Conservation (phyloP, 2,329 filamentous ascomycete species). For the Rosellinia necatrix region DNA sequence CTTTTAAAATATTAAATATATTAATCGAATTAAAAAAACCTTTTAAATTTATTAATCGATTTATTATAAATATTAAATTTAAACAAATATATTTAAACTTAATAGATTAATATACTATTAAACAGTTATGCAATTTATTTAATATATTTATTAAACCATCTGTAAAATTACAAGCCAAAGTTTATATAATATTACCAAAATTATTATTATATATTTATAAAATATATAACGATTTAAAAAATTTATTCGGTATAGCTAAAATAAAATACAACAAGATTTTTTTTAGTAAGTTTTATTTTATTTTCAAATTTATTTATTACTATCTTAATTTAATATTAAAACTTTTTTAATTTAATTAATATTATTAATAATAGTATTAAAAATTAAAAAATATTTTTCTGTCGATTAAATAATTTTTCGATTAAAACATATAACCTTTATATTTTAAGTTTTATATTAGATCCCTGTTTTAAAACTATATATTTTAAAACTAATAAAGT, state of each 20-base stretch:
- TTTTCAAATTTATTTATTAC: neutral
- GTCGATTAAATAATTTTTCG: too few relatives aligned
- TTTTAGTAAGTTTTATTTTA: neutral
- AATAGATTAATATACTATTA: neutral
- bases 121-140: slow-evolving; percentile 1
- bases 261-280: neutral
- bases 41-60: too few relatives aligned
- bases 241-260: too few relatives aligned
- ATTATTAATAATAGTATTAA: neutral
- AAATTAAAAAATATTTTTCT: too few relatives aligned
- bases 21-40: too few relatives aligned
- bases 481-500: neutral
- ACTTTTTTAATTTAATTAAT: neutral
- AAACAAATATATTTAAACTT: slow-evolving; percentile 4
- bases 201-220: too few relatives aligned
- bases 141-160: slow-evolving; percentile 4
- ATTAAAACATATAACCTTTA: too few relatives aligned
- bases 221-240: too few relatives aligned
- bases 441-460: neutral
- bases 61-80: neutral
- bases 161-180: too few relatives aligned
- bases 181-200: neutral
- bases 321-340: too few relatives aligned
- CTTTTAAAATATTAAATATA: slow-evolving; percentile 1
- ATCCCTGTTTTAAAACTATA: neutral